phyloP scores from a whole-genome alignment of 2,329 filamentous ascomycete species.

The Alternaria gansuensis region DNA sequence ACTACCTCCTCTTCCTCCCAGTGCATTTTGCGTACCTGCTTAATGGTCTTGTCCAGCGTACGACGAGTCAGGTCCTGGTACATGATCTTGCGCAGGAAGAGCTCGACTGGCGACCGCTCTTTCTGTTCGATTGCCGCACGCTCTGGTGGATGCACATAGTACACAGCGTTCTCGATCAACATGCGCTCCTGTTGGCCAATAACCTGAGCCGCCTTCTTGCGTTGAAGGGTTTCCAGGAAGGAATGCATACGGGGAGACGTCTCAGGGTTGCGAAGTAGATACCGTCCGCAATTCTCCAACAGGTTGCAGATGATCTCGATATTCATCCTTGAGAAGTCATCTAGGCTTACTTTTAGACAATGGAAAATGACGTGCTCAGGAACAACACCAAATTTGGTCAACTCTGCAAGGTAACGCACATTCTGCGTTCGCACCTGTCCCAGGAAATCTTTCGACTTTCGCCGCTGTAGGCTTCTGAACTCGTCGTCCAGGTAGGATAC shows the following conservation, averaged over 20 bases:
- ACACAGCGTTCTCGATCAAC: slow-evolving; percentile 97
- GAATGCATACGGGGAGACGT: slow-evolving; percentile 92
- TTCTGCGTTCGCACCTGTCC: slow-evolving; percentile 93
- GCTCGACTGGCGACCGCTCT: slow-evolving; percentile 89
- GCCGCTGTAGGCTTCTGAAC: slow-evolving; percentile 93
- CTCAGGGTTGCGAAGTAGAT: slow-evolving; percentile 89
- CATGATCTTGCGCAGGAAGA: slow-evolving; percentile 90
- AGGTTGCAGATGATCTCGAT: slow-evolving; percentile 98
- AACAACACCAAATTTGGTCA: slow-evolving; percentile 98
- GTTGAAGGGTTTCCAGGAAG: slow-evolving; percentile 91
- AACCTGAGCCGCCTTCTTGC: slow-evolving; percentile 95
- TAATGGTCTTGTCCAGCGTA: slow-evolving; percentile 91
- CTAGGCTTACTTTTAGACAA: slow-evolving; percentile 94
- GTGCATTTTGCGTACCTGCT: slow-evolving; percentile 92
- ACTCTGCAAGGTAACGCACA: slow-evolving; percentile 94
- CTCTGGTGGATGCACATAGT: slow-evolving; percentile 96
- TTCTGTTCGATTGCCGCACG: slow-evolving; percentile 95
- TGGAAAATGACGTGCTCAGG: slow-evolving; percentile 99
- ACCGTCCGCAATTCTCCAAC: slow-evolving; percentile 94
- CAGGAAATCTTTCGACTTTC: slow-evolving; percentile 97
- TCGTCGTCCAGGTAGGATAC: slow-evolving; percentile 95
- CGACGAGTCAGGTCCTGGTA: slow-evolving; percentile 95
- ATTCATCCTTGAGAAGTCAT: slow-evolving; percentile 98
- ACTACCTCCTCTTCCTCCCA: slow-evolving; percentile 95
- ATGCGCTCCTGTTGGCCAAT: slow-evolving; percentile 96